Base-by-base conservation (phyloP, 805 yeast species). In the Ogataea sp. region DNA sequence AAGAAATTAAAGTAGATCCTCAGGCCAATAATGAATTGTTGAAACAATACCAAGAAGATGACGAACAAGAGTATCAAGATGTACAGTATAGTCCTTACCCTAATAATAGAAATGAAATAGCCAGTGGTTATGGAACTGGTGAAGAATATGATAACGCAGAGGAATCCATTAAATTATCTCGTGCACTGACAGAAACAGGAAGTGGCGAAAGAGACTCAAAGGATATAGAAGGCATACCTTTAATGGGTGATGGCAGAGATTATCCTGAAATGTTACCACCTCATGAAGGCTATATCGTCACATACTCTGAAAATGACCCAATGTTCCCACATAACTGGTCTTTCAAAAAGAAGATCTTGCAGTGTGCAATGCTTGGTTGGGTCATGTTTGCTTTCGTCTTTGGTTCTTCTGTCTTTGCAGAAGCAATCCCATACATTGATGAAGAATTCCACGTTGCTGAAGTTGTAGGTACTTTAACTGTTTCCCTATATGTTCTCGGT, bases 401-500 rank as follows among this genome's bases (percentile, higher is more conserved):
- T 72, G 93, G 94, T 34, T 85, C 95, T 3, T 83, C 95, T n/a
- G 70, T 85, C 54, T 85, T 80, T 52, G 75, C 95, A 1, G 68
- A 81, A 23, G 83, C 80, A 4, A 65, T 75, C 10, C 51, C 59
- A 0, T 70, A 59, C 17, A 51, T 87, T 25, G 58, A 71, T 46
- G 62, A 47, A 36, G 60, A 69, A 30, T 89, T 59, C 59, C 73
- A 73, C 42, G 77, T 89, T 36, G 80, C 83, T 32, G 45, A 52
- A 6, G 83, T 78, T 10, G 89, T 79, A n/a, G 81, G 83, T 13
- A 72, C 84, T 18, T 68, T 90, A 35, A 83, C 86, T 41, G 71
- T 87, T 9, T 78, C 96, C 0, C 67, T 88, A 20, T 89, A 76
- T 51, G 96, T 89, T n/a, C 59, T 87, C 32, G 97, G 97, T 10